Evolutionary conservation across 495 filamentous ascomycete species (phyloP), one percentile per base, ranked within the genome.

Genomic region (Penicillium tannophilum): DNA sequence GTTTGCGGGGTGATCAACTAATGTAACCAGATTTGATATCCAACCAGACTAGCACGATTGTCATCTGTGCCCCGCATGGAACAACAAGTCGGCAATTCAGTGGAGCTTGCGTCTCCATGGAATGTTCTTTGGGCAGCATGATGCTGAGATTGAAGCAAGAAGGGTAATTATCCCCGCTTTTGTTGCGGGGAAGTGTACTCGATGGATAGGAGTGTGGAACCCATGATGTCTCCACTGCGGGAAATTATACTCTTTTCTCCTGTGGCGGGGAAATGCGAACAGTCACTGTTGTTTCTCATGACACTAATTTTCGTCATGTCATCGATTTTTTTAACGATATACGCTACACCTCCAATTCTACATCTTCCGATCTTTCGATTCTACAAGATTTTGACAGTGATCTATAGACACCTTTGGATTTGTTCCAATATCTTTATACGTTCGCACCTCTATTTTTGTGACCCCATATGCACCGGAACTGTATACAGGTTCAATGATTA

Each of bases 1-100:
- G 36, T 46, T 42, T 42, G 57, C 55, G 63, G 63, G 65, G 58
- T 49, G 46, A 19, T 28, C 30, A 55, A 26, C 8, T 44, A 36
- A 54, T 39, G 33, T 20, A 28, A 50, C 2, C 20, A 23, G 20
- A 23, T 35, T 10, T 41, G 28, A 41, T 30, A 47, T 59, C 66
- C 63, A 68, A 62, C 63, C 63, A 63, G n/a, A 57, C 10, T 17
- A 30, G 5, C 6, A 53, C 4, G 35, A 42, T 47, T 51, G 42
- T 58, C 49, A 55, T 12, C 26, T 26, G 26, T 60, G 45, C 57
- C 56, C 55, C 55, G 55, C 63, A 55, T 52, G 14, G 44, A 35
- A 48, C 10, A 30, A 23, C 41, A 45, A 5, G 36, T 45, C 26
- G 52, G 51, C 49, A 52, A 20, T 30, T 58, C 20, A 54, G 30